Evolutionary conservation across 306 rosid genomes (phyloP), one percentile per base, ranked within the genome.

Genomic region (Mucuna pruriens): DNA sequence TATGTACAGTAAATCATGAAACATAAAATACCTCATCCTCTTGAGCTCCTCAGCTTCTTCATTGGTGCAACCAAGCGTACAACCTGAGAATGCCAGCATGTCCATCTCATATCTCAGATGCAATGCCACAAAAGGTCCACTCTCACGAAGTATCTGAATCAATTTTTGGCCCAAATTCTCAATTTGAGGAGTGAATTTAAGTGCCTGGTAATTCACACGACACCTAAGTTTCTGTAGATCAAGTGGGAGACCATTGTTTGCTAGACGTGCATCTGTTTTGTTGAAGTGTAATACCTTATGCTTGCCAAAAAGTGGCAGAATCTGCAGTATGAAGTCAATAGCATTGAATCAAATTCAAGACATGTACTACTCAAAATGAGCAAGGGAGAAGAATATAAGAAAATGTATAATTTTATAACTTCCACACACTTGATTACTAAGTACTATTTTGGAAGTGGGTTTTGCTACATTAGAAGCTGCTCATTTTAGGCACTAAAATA

Each of bases 61-160:
- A 78, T 77, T 68, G 3, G 94, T 80, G 88, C 99, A 95, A 70
- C 97, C 94, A 70, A 67, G 96, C 51, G 99, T 95, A 85, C 99
- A 95, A 49, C 99, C 99, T 19, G 99, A 95, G 92, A 95, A 95
- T 54, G 99, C 97, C 86, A 95, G 83, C 99, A 95, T 95, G 82
- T 95, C 98, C 98, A 95, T 95, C 86, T 95, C 99, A 33, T 95
- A 95, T 87, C 98, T 88, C 71, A 95, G 79, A 86, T 95, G 99
- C 92, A 95, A 80, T 33, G 95, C 97, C 85, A 95, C 89, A 77
- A 90, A 88, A 69, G 97, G 90, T 79, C 99, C 99, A 78, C 76
- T 92, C 67, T 90, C 90, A 82, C 55, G 90, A 77, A 95, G 98
- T 3, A 93, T 84, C 64, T 31, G 87, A 63, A 93, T 81, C 87